Conservation (phyloP, 371 early-diverging fungal genomes). For the Mortierella sp. region DNA sequence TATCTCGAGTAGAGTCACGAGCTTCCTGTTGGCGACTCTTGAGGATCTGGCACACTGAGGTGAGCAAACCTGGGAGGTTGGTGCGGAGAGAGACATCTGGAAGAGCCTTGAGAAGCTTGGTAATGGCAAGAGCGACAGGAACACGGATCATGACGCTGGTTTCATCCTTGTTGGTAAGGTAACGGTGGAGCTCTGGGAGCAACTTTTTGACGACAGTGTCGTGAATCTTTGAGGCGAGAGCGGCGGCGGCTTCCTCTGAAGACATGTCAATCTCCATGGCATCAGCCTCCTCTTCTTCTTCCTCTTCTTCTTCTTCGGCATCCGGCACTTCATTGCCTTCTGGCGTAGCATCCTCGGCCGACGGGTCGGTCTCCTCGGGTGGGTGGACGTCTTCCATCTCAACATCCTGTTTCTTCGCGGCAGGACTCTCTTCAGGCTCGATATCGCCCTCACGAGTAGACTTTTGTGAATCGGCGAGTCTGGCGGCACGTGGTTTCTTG, state of each 20-base stretch:
- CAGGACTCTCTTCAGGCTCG: conserved; percentile 49
- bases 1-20: conserved; percentile 88
- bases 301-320: conserved; percentile 36
- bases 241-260: conserved; percentile 34
- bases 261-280: conserved; percentile 43
- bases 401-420: conserved; percentile 27
- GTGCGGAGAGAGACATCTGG: conserved; percentile 79
- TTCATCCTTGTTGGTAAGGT: conserved; percentile 76
- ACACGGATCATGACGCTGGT: conserved; percentile 82
- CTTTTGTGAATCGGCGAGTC: conserved; percentile 24
- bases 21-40: conserved; percentile 84
- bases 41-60: conserved; percentile 86
- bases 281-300: conserved; percentile 32
- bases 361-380: conserved; percentile 27
- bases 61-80: conserved; percentile 88
- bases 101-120: conserved; percentile 80
- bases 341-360: neutral
- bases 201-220: conserved; percentile 74
- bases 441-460: conserved; percentile 23
- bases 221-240: conserved; percentile 70
- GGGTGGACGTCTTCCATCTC: conserved; percentile 57
- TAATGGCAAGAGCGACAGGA: conserved; percentile 89
- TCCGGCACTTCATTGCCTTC: conserved; percentile 36
- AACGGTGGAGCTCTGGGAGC: conserved; percentile 82
- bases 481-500: conserved; percentile 23